Conservation (phyloP, 2,329 filamentous ascomycete species). For the Colletotrichum endophyticum region DNA sequence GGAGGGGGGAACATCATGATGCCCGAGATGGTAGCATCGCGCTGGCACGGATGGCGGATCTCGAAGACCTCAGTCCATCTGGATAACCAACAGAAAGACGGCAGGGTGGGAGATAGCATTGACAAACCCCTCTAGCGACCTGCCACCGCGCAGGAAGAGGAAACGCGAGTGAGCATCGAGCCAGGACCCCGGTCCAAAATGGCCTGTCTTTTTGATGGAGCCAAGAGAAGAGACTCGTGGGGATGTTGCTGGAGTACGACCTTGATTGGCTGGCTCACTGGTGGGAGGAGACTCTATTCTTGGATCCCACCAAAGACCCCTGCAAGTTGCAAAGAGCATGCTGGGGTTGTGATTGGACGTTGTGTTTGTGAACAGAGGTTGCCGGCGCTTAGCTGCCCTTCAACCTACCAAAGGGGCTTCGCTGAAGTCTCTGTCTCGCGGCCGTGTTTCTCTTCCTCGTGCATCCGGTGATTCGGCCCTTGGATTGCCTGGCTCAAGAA, state of each 20-base stretch:
- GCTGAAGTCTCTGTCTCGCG: background rate
- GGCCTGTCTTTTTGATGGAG: conserved; percentile 15
- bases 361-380: conserved; percentile 14
- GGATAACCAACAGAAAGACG: background rate
- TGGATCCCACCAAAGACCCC: conserved; percentile 12
- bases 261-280: conserved; percentile 16
- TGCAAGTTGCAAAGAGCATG: background rate
- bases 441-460: background rate
- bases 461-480: conserved; percentile 2
- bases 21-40: background rate
- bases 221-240: conserved; percentile 10
- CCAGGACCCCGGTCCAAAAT: conserved; percentile 3
- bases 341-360: conserved; percentile 21
- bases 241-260: background rate
- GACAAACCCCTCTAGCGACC: background rate
- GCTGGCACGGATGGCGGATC: background rate
- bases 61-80: background rate
- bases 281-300: conserved; percentile 24
- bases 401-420: background rate
- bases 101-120: background rate
- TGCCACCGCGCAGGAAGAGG: background rate
- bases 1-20: background rate
- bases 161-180: conserved; percentile 1
- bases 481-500: background rate
- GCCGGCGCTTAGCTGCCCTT: conserved; percentile 24